Percentiles rank a stretch among this genome's conserved stretches.
Evolutionary conservation across 1,284 basidiomycete species (phyloP).

Genomic region (Volvariella volvacea): DNA sequence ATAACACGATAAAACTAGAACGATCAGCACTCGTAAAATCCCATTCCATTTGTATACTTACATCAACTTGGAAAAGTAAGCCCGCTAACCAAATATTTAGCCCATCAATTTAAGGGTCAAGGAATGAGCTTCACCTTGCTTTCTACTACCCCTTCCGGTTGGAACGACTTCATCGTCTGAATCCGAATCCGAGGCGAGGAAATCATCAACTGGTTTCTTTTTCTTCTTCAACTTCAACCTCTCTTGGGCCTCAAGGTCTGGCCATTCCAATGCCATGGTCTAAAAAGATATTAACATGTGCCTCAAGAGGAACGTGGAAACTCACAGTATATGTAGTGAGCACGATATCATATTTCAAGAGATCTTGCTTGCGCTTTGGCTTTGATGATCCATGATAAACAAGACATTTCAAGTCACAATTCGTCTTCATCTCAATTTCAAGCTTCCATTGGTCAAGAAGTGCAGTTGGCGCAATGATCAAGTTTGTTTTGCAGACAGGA

Average conservation of each 20-base stretch:
- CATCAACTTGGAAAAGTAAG: constrained; percentile 41
- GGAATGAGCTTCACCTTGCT: constrained; percentile 20
- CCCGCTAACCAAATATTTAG: constrained; percentile 24
- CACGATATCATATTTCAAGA: constrained; percentile 47
- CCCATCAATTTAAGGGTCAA: neutral
- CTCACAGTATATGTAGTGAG: constrained; percentile 49
- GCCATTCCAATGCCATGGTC: constrained; percentile 54
- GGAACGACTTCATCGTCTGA: constrained; percentile 23
- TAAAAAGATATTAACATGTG: constrained; percentile 15
- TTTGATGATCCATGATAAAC: constrained; percentile 54
- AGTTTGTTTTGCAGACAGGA: constrained; percentile 40
- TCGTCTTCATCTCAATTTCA: constrained; percentile 53
- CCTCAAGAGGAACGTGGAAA: neutral
- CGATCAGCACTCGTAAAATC: neutral
- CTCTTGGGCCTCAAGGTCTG: constrained; percentile 39
- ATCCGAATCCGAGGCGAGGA: constrained; percentile 35
- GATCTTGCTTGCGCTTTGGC: constrained; percentile 32
- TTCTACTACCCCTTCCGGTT: constrained; percentile 20
- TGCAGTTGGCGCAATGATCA: constrained; percentile 50
- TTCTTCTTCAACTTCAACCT: constrained; percentile 36
- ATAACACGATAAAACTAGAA: constrained; percentile 45
- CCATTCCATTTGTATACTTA: constrained; percentile 15
- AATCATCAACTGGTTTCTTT: constrained; percentile 27
- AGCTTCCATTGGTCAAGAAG: constrained; percentile 52
- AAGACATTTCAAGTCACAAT: constrained; percentile 32